A percentile compares a stretch with the other conserved stretches of the same genome.
Evolutionary conservation across 306 rosid species (phyloP).

Genomic region (Vigna mungo): DNA sequence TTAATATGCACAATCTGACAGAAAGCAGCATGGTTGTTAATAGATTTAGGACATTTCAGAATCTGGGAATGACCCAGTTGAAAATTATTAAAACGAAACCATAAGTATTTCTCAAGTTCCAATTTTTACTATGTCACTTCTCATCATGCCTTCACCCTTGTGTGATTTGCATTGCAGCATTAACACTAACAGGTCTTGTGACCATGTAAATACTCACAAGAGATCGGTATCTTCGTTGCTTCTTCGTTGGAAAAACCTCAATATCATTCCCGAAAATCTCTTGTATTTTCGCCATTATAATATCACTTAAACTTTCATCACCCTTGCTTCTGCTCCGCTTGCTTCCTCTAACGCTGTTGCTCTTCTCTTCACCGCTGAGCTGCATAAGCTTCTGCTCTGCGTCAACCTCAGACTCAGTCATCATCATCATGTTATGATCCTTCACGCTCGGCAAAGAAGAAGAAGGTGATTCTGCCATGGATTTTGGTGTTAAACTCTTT

Average conservation of each 20-base stretch:
- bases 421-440: slow-evolving; percentile 18
- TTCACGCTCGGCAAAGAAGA: slow-evolving; percentile 2
- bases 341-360: neutral
- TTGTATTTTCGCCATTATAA: slow-evolving; percentile 52
- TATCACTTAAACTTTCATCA: slow-evolving; percentile 31
- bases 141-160: slow-evolving; percentile 20
- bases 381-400: slow-evolving; percentile 68
- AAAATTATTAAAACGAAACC: slow-evolving; percentile 2
- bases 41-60: neutral
- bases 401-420: slow-evolving; percentile 48
- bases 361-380: slow-evolving; percentile 60
- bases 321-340: slow-evolving; percentile 15
- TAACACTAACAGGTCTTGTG: slow-evolving; percentile 47
- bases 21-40: neutral
- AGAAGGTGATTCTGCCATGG: slow-evolving; percentile 9
- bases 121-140: neutral
- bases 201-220: slow-evolving; percentile 60
- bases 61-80: slow-evolving; percentile 24
- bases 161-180: slow-evolving; percentile 31
- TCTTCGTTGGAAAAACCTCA: slow-evolving; percentile 48
- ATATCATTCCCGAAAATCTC: slow-evolving; percentile 65
- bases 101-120: neutral
- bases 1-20: neutral
- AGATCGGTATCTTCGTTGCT: slow-evolving; percentile 61
- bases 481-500: neutral